A percentile compares a stretch with the other conserved stretches of the same genome.
phyloP scores from a whole-genome alignment of 1,139 yeast genomes.

The Debaryomyces sp. region DNA sequence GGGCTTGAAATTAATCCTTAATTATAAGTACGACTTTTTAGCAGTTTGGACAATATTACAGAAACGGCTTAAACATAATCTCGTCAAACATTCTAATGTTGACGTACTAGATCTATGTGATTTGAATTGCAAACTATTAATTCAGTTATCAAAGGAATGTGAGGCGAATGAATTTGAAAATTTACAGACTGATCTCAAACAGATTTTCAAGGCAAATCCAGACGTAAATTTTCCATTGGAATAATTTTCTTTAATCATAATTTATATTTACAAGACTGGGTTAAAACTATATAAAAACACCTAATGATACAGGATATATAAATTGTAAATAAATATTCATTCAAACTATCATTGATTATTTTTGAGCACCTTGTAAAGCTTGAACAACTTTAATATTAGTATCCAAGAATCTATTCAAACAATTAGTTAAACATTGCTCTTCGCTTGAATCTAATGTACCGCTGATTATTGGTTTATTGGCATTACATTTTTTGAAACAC shows the following conservation, averaged over 20 bases:
- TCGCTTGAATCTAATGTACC: conserved; percentile 59
- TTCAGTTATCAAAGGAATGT: conserved; percentile 1
- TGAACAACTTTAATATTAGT: conserved; percentile 85
- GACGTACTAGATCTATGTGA: conserved; percentile 1
- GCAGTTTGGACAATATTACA: conserved; percentile 31
- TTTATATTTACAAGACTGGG: conserved; percentile 9
- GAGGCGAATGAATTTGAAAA: not conserved
- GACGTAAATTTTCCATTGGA: not conserved
- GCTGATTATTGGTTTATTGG: conserved; percentile 48
- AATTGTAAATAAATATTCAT: not conserved
- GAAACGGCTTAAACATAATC: conserved; percentile 6
- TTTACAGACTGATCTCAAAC: not conserved
- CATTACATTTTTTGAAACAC: conserved; percentile 87
- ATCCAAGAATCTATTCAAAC: conserved; percentile 84
- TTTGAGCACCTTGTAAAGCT: conserved; percentile 40
- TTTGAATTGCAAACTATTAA: conserved; percentile 5
- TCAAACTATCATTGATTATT: conserved; percentile 10
- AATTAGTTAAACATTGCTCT: conserved; percentile 74
- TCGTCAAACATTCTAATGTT: not conserved
- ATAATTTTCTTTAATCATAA: not conserved
- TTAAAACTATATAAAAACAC: not conserved
- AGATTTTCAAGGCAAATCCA: not conserved
- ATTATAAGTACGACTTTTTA: conserved; percentile 38
- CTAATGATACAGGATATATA: conserved; percentile 3
- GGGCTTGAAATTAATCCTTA: conserved; percentile 21